phyloP scores from a whole-genome alignment of 352 stramenopile genomes.

The Phytophthora idaei region DNA sequence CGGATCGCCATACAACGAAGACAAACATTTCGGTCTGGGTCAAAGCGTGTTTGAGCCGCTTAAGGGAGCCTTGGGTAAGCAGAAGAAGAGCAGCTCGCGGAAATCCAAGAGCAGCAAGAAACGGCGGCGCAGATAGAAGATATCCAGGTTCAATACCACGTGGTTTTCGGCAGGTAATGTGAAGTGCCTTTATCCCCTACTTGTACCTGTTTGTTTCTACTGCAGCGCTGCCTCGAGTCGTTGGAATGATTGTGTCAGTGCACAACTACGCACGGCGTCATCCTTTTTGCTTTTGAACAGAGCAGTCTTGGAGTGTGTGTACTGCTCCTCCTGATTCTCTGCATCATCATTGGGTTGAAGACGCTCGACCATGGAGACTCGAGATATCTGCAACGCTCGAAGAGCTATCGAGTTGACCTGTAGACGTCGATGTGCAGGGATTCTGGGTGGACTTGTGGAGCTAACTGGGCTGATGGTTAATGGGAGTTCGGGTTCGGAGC shows the following conservation, averaged over 20 bases:
- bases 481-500: constrained; percentile 2
- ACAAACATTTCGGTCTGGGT: constrained; percentile 71
- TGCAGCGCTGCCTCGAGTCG: constrained; percentile 24
- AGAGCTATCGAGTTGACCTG: constrained; percentile 30
- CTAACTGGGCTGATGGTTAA: constrained; percentile 7
- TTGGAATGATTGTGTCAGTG: constrained; percentile 18
- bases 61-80: constrained; percentile 48
- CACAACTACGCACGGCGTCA: constrained; percentile 8
- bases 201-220: constrained; percentile 2
- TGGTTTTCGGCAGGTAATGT: constrained; percentile 12
- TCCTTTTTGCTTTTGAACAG: constrained; percentile 9
- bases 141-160: not conserved
- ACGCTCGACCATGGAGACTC: constrained; percentile 3
- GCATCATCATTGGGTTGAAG: not conserved
- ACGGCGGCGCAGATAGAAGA: constrained; percentile 43
- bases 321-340: constrained; percentile 3
- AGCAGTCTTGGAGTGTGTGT: not conserved
- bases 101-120: constrained; percentile 56
- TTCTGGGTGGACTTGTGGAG: constrained; percentile 8
- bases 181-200: not conserved
- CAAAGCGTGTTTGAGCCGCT: constrained; percentile 78
- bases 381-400: constrained; percentile 29
- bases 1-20: constrained; percentile 54
- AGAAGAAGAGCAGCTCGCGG: constrained; percentile 39
- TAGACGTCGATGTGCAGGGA: constrained; percentile 16